These are phyloP conservation scores for Corniculantispora saksenae DNA, from an alignment of 2,329 filamentous ascomycete genomes.

Conservation along the genomic window DNA sequence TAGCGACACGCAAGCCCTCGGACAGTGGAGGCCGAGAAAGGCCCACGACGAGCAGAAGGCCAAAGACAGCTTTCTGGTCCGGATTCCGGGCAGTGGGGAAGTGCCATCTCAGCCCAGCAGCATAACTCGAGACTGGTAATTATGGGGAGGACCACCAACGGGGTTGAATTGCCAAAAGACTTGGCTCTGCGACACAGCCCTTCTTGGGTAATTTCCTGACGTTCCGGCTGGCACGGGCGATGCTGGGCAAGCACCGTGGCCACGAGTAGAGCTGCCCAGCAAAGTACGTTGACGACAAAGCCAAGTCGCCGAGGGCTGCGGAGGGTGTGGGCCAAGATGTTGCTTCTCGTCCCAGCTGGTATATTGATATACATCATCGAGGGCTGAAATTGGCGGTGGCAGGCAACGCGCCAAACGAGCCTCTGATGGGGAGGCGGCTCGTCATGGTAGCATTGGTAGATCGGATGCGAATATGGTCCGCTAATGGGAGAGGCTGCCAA, in stretches of 20 bases:
- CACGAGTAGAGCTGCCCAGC: background rate
- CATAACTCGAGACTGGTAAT: background rate
- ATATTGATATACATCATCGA: background rate
- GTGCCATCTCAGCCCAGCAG: slow-evolving; percentile 12
- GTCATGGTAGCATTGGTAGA: background rate
- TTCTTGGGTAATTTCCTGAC: background rate
- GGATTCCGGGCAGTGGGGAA: slow-evolving; percentile 13
- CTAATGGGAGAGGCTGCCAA: background rate
- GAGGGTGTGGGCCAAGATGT: background rate
- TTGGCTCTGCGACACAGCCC: slow-evolving; percentile 16
- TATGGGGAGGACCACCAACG: background rate
- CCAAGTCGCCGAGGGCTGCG: background rate
- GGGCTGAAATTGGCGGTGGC: background rate
- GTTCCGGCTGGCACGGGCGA: background rate
- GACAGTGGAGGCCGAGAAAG: slow-evolving; percentile 6
- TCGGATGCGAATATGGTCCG: background rate
- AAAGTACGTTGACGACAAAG: background rate
- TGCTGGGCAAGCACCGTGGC: background rate
- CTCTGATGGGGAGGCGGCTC: background rate
- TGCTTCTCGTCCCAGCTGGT: background rate
- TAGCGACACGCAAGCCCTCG: slow-evolving; percentile 16
- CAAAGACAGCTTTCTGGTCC: slow-evolving; percentile 3
- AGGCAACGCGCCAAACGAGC: background rate
- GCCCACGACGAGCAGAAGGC: background rate
- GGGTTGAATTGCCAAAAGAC: background rate